phyloP scores from a whole-genome alignment of 2,329 filamentous ascomycete genomes.

The Botrytis tulipae region DNA sequence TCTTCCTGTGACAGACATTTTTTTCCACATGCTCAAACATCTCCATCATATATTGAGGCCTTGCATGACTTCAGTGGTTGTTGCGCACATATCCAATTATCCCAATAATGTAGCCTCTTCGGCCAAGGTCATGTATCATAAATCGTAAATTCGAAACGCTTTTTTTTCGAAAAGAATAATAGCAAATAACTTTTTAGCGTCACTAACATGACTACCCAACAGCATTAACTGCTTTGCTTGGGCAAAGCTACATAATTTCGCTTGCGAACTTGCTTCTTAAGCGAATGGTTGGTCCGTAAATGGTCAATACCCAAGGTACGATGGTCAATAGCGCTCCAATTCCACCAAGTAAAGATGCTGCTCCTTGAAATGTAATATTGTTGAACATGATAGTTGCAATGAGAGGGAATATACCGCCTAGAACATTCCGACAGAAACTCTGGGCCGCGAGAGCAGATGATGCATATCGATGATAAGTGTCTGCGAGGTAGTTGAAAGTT shows the following conservation, averaged over 20 bases:
- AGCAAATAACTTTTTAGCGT: background rate
- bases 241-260: slow-evolving; percentile 26
- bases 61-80: background rate
- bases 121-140: background rate
- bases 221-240: background rate
- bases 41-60: too few species aligned
- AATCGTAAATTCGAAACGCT: background rate
- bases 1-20: background rate
- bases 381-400: slow-evolving; percentile 72
- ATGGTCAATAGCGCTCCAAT: slow-evolving; percentile 64
- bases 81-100: background rate
- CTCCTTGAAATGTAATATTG: slow-evolving; percentile 67
- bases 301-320: slow-evolving; percentile 83
- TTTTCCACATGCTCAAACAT: background rate
- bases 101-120: background rate
- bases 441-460: slow-evolving; percentile 84
- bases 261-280: slow-evolving; percentile 71
- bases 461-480: slow-evolving; percentile 82
- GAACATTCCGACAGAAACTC: slow-evolving; percentile 79
- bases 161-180: background rate
- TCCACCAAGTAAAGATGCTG: slow-evolving; percentile 73
- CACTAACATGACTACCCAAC: background rate
- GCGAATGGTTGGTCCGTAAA: slow-evolving; percentile 75
- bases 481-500: slow-evolving; percentile 90
- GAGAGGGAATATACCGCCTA: slow-evolving; percentile 79